phyloP scores from a whole-genome alignment of 805 yeast genomes.

The Phaffomyces thermotolerans region DNA sequence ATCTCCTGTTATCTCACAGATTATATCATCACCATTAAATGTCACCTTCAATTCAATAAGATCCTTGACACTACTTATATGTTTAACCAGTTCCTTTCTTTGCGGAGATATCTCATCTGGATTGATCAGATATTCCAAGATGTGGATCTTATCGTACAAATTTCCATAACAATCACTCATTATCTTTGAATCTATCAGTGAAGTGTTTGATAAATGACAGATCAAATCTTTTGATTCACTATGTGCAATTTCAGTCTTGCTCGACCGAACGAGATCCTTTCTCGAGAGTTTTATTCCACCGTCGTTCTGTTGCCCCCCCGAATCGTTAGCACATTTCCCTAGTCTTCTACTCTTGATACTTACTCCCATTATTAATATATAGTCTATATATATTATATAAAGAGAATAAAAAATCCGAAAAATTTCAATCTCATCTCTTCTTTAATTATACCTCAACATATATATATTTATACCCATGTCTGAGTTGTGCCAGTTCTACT shows the following conservation, averaged over 20 bases:
- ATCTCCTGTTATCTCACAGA: constrained; percentile 33
- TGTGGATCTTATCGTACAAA: constrained; percentile 55
- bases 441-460: too few species aligned
- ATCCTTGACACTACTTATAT: constrained; percentile 36
- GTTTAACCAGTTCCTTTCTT: constrained; percentile 23
- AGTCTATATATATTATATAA: too few species aligned
- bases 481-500: constrained; percentile 49
- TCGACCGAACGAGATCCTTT: constrained; percentile 35
- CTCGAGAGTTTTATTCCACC: constrained; percentile 21
- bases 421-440: too few species aligned
- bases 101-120: constrained; percentile 20
- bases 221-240: constrained; percentile 21
- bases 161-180: constrained; percentile 66
- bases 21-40: constrained; percentile 8
- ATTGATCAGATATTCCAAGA: constrained; percentile 49
- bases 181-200: constrained; percentile 38
- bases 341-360: too few species aligned
- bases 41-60: constrained; percentile 36
- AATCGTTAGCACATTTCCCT: background rate
- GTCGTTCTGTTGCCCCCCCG: background rate
- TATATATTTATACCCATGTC: too few species aligned
- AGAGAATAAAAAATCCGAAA: too few species aligned
- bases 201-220: constrained; percentile 41
- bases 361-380: background rate
- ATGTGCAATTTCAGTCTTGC: constrained; percentile 4